Evolutionary conservation across 306 rosid species (phyloP).

Genomic region (Begonia peltatifolia): DNA sequence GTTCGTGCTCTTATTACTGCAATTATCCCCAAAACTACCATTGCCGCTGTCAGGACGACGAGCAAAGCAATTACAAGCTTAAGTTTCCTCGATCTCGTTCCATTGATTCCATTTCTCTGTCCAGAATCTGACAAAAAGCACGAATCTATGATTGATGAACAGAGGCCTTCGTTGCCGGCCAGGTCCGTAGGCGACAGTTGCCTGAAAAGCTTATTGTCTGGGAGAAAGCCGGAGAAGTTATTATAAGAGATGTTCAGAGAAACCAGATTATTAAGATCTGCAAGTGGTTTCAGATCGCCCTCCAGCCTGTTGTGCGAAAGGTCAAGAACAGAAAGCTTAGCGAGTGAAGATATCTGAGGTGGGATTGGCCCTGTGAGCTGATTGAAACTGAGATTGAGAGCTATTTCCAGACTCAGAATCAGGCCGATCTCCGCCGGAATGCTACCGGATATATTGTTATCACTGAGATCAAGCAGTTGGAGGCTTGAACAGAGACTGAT

Average conservation of each 20-base stretch:
- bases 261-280: conserved; percentile 61
- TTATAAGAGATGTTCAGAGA: conserved; percentile 72
- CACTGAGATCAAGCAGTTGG: conserved; percentile 66
- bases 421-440: conserved; percentile 50
- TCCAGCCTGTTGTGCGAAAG: conserved; percentile 60
- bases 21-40: conserved; percentile 43
- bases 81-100: conserved; percentile 27
- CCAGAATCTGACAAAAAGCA: conserved; percentile 25
- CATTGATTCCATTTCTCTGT: not conserved
- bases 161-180: conserved; percentile 58
- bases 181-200: conserved; percentile 43
- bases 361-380: conserved; percentile 51
- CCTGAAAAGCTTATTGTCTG: conserved; percentile 59
- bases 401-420: conserved; percentile 61
- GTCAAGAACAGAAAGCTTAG: conserved; percentile 58
- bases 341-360: conserved; percentile 43
- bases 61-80: conserved; percentile 51
- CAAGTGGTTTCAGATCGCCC: conserved; percentile 50
- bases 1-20: conserved; percentile 37
- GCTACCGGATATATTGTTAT: conserved; percentile 46
- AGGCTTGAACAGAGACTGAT: conserved; percentile 52
- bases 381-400: conserved; percentile 66
- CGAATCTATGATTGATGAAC: conserved; percentile 41
- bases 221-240: conserved; percentile 63
- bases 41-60: conserved; percentile 32